A percentile compares a stretch with the other conserved stretches of the same genome.
These are phyloP conservation scores for Hypoxylon rubiginosum DNA, from an alignment of 2,329 filamentous ascomycete species.

Conservation along the genomic window DNA sequence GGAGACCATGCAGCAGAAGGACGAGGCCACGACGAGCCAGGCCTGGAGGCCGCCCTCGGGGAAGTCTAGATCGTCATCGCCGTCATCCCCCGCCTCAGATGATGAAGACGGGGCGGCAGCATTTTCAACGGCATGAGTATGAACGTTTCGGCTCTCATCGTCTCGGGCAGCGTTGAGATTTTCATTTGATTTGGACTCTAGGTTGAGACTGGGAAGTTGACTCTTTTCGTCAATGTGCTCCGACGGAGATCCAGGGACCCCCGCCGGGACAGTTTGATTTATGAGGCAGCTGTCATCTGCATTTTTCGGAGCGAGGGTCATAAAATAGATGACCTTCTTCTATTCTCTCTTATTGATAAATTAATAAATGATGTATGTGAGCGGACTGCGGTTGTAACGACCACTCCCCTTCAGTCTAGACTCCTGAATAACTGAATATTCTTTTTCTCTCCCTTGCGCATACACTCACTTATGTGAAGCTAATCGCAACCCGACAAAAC, in stretches of 20 bases:
- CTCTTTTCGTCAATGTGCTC: conserved; percentile 41
- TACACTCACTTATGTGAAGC: conserved; percentile 5
- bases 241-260: conserved; percentile 33
- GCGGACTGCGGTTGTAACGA: not conserved
- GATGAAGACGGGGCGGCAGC: conserved; percentile 8
- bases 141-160: conserved; percentile 14
- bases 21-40: conserved; percentile 84
- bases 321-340: conserved; percentile 22
- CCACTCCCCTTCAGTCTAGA: conserved; percentile 1
- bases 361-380: conserved; percentile 2
- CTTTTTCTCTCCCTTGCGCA: conserved; percentile 3
- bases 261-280: conserved; percentile 50
- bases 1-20: conserved; percentile 78
- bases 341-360: conserved; percentile 12
- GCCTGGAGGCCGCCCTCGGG: conserved; percentile 80
- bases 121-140: conserved; percentile 23
- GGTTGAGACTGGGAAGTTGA: conserved; percentile 22
- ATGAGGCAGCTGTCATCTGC: conserved; percentile 51
- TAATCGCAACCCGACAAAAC: not conserved
- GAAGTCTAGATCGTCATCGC: conserved; percentile 60
- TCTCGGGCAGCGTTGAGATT: conserved; percentile 11
- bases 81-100: conserved; percentile 13
- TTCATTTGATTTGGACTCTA: conserved; percentile 8
- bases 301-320: conserved; percentile 43
- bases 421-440: conserved; percentile 1